Base-by-base conservation (phyloP, 176 grass and related monocot species). In the Bonia amplexicaulis region DNA sequence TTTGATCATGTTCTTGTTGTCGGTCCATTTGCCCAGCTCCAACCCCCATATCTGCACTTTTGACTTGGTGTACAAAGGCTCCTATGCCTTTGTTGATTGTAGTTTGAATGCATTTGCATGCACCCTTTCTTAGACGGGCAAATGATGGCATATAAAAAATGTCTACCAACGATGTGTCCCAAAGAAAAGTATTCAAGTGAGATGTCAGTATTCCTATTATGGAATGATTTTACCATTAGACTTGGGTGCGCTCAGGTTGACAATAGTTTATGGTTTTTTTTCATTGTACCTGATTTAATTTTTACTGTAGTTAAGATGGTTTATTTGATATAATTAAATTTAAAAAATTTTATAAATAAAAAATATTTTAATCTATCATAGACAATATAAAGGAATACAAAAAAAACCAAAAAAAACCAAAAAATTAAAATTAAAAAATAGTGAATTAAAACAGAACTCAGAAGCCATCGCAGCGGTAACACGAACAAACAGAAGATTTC, bases 141-240 rank as follows among this genome's bases (percentile, higher is more conserved):
- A 81, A 81, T 81, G 48, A 81, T 81, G 48, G 20, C 64, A 69
- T 40, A 37, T 54, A 69, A 69, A 25, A 67, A 10, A 47, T 55
- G 64, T 69, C 39, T 29, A 39, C 29, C 61, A 35, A 66, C 27
- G 53, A 80, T 23, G 3, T 14, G 2, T 22, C 66, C 66, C 9
- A 37, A 25, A 12, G 41, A 26, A 27, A 71, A 16, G 12, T 47
- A 60, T 48, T 47, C 42, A 48, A 68, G 31, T 53, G 46, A 69
- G 20, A 40, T 68, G 42, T 15, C 6, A 19, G 22, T 42, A 44
- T 23, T 27, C 42, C 44, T 33, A 33, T 35, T 53, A 33, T 52
- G 14, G 27, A 74, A 74, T 74, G 48, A 74, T 51, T 52, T 51
- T 49, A 51, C 46, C 25, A 31, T 20, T 74, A 6, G 16, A 53